These are phyloP conservation scores for Penicillium roqueforti DNA, from an alignment of 495 filamentous ascomycete genomes.

Conservation along the genomic window DNA sequence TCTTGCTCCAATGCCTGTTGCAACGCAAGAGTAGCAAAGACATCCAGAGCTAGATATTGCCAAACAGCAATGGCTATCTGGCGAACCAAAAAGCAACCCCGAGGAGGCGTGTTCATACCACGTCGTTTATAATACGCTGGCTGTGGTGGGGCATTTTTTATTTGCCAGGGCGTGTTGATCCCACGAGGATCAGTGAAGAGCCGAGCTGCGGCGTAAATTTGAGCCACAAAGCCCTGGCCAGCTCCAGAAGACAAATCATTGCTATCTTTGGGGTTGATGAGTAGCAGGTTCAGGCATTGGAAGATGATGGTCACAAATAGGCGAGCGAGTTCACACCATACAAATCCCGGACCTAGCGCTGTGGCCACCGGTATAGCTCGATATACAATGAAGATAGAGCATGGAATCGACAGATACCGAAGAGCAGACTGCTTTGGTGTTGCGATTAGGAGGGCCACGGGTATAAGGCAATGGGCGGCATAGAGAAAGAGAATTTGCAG, in stretches of 20 bases:
- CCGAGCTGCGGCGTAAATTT: slow-evolving; percentile 7
- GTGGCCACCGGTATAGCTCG: slow-evolving; percentile 10
- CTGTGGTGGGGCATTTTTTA: slow-evolving; percentile 19
- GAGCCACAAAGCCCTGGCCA: not conserved
- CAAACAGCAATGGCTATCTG: slow-evolving; percentile 15
- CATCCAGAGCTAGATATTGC: slow-evolving; percentile 25
- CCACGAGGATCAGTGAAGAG: slow-evolving; percentile 19
- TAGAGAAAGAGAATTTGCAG: slow-evolving; percentile 11
- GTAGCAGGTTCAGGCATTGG: slow-evolving; percentile 16
- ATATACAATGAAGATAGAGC: slow-evolving; percentile 9
- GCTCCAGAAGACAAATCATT: slow-evolving; percentile 6
- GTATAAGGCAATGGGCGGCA: slow-evolving; percentile 10
- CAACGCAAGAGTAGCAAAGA: slow-evolving; percentile 14
- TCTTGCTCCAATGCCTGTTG: slow-evolving; percentile 15
- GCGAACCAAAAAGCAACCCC: slow-evolving; percentile 18
- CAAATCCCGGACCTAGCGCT: slow-evolving; percentile 14
- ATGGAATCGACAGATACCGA: slow-evolving; percentile 18
- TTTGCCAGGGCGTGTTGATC: slow-evolving; percentile 21
- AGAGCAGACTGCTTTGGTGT: slow-evolving; percentile 18
- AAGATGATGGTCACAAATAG: slow-evolving; percentile 17
- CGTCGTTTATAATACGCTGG: slow-evolving; percentile 17
- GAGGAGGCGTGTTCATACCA: slow-evolving; percentile 5
- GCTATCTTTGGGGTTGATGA: slow-evolving; percentile 17
- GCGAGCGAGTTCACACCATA: slow-evolving; percentile 21
- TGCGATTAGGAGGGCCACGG: slow-evolving; percentile 10